These are phyloP conservation scores for Apophysomyces ossiformis DNA, from an alignment of 371 early-diverging fungal species.

Conservation along the genomic window DNA sequence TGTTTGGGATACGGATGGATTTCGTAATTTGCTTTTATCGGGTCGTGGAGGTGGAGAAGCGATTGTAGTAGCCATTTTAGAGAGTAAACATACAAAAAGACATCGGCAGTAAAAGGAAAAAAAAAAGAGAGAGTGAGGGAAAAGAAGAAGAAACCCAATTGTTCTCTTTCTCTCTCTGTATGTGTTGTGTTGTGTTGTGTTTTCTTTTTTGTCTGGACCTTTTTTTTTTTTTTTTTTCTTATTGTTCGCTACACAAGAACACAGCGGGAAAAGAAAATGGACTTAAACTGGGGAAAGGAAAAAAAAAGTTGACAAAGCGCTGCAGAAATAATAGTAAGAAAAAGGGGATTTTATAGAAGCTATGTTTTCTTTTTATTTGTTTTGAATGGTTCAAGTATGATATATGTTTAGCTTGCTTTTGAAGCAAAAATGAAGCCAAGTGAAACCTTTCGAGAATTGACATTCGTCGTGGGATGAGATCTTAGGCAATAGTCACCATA, in stretches of 20 bases:
- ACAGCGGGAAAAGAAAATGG: background rate
- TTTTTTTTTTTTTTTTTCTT: constrained; percentile 1
- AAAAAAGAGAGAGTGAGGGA: constrained; percentile 1
- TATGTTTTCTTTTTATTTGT: background rate
- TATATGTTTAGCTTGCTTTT: background rate
- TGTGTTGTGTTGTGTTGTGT: background rate
- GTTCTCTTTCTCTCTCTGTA: too few species aligned
- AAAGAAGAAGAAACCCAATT: background rate
- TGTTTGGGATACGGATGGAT: constrained; percentile 11
- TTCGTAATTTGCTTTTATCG: constrained; percentile 42
- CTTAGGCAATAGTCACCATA: too few species aligned
- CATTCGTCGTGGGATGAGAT: too few species aligned
- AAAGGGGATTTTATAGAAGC: too few species aligned
- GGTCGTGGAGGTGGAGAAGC: constrained; percentile 24
- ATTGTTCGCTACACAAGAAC: background rate
- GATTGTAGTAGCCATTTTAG: constrained; percentile 7
- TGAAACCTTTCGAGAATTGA: too few species aligned
- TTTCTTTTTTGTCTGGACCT: constrained; percentile 4
- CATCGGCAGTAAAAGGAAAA: background rate
- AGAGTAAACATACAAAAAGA: too few species aligned
- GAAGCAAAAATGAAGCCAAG: background rate
- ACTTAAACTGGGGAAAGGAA: background rate
- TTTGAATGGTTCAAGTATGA: background rate
- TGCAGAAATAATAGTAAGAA: background rate
- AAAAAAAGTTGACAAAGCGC: background rate